Base-by-base conservation (phyloP, 2,329 filamentous ascomycete species). In the Arthrobotrys sphaeroides region DNA sequence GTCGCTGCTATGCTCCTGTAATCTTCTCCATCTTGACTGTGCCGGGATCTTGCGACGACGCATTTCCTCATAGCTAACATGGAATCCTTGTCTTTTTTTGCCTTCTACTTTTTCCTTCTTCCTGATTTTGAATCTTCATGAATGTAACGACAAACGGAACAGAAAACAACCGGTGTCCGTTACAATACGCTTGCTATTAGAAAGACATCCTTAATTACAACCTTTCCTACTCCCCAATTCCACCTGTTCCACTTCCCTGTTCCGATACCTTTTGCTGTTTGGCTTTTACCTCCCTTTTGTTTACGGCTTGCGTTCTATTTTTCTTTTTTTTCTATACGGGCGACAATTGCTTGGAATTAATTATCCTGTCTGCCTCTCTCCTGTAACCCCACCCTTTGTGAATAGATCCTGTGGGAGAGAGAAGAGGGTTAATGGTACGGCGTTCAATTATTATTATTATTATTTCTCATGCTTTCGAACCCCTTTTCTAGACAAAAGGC, bases 1-100 rank as follows among this genome's bases (percentile, higher is more conserved):
- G 38, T 47, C 20, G 55, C 13, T 18, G 53, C 64, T 51, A 31
- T 74, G 55, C 38, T 74, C 13, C 20, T 74, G 10, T 74, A 74
- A 64, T 47, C 33, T 26, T 47, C 22, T 55, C 28, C 18, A 38
- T 24, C 9, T 13, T 24, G 6, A 9, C 20, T 12, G 26, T 18
- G 3, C 33, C 18, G 20, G 5, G 43, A 13, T 36, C 24, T 26
- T 22, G 47, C 28, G 26, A 42, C 13, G 18, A 12, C 6, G 38
- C 26, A 59, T 47, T n/a, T 13, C 40, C 33, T 64, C 31, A 22
- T 64, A 43, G 55, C 36, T 60, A 60, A 20, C 4, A 2, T 43
- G 36, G 55, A 38, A 18, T n/a, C n/a, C n/a, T n/a, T n/a, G n/a
- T n/a, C n/a, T n/a, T n/a, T n/a, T n/a, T n/a, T n/a, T n/a, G n/a